Percentiles rank a stretch among this genome's conserved stretches.
Conservation (phyloP, 225 moss, liverwort and hornwort genomes). For the Physcomitrium patens region DNA sequence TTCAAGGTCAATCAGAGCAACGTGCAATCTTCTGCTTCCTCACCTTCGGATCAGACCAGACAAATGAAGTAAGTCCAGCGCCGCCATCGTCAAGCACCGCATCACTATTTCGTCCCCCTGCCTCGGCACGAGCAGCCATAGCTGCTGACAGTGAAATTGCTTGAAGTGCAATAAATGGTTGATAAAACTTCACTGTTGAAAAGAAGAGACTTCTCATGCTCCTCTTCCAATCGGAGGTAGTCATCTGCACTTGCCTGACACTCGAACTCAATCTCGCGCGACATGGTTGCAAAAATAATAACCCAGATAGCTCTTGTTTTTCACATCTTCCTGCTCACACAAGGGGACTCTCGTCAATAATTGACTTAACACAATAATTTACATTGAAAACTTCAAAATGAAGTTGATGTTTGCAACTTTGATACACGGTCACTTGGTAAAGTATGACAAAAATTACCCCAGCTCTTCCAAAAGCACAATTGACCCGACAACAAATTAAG, state of each 20-base stretch:
- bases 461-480: not conserved
- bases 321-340: conserved; percentile 41
- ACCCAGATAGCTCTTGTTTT: conserved; percentile 31
- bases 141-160: conserved; percentile 36
- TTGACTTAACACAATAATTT: not conserved
- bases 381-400: not conserved
- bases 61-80: conserved; percentile 46
- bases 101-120: conserved; percentile 34
- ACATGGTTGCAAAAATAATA: conserved; percentile 22
- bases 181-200: conserved; percentile 34
- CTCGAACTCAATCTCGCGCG: conserved; percentile 27
- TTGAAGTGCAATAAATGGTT: conserved; percentile 35
- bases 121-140: conserved; percentile 31
- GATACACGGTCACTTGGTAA: not conserved
- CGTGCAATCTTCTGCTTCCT: not conserved
- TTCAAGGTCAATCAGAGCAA: not conserved
- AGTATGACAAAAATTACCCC: not conserved
- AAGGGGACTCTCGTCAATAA: conserved; percentile 1
- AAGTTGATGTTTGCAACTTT: not conserved
- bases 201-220: conserved; percentile 37
- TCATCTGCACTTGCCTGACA: conserved; percentile 38
- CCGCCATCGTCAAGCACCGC: conserved; percentile 47
- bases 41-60: conserved; percentile 57
- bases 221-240: conserved; percentile 28
- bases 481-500: not conserved